Conservation (phyloP, 257 asterid species). For the Solanum bukasovii region DNA sequence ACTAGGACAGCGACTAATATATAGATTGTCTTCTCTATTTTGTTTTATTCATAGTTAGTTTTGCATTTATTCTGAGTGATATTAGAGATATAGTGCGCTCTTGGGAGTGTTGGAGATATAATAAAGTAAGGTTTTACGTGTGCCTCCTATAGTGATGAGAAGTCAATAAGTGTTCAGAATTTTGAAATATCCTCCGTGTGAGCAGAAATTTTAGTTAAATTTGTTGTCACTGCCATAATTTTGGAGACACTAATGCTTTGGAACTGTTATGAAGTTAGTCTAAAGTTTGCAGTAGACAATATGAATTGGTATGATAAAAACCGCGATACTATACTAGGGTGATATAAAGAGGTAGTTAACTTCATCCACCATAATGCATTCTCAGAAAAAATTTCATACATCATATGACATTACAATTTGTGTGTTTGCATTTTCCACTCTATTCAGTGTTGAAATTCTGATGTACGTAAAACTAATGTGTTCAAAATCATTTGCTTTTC, state of each 20-base stretch:
- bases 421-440: background rate
- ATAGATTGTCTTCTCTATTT: background rate
- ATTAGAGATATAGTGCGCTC: background rate
- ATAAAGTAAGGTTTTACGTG: background rate
- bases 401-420: background rate
- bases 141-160: background rate
- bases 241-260: background rate
- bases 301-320: background rate
- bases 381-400: background rate
- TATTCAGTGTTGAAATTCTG: background rate
- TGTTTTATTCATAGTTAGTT: background rate
- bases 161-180: background rate
- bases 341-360: background rate
- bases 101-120: background rate
- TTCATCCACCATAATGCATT: background rate
- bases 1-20: too few species aligned
- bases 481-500: background rate
- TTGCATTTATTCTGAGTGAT: background rate
- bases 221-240: background rate
- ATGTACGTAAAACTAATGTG: background rate
- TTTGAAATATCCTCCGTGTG: background rate
- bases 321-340: background rate
- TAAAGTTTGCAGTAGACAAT: background rate
- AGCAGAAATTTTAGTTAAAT: background rate
- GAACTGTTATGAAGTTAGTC: background rate